These are phyloP conservation scores for Posidonia oceanica DNA, from an alignment of 116 monocot species.

Conservation along the genomic window DNA sequence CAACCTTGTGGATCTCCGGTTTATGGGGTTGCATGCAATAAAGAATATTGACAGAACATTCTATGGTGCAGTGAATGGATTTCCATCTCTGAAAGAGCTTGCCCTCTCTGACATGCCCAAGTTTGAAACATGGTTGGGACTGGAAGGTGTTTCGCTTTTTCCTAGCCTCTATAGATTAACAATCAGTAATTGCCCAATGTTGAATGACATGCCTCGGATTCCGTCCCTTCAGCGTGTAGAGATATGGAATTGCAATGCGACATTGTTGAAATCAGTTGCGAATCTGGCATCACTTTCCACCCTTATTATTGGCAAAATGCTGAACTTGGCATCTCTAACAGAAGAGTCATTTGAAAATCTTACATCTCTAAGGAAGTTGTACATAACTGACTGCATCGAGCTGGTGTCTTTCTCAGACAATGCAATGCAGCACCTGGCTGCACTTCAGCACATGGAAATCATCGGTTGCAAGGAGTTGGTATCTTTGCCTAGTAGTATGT, in stretches of 20 bases:
- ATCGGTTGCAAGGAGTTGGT: neutral
- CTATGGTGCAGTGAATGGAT: neutral
- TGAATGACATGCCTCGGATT: neutral
- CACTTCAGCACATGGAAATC: conserved; percentile 2
- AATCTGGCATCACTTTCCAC: neutral
- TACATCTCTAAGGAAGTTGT: neutral
- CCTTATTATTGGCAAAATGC: neutral
- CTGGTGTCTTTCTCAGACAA: neutral
- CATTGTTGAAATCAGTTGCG: neutral
- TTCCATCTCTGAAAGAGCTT: neutral
- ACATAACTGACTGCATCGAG: neutral
- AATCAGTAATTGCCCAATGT: neutral
- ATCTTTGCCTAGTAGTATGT: neutral
- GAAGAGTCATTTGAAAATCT: neutral
- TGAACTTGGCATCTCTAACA: neutral
- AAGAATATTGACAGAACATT: neutral
- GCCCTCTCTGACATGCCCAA: neutral
- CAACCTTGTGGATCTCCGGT: neutral
- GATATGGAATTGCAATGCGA: neutral
- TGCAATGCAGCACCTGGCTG: neutral
- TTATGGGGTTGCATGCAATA: neutral
- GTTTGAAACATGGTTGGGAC: neutral
- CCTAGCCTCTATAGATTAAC: neutral
- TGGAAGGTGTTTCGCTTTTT: neutral
- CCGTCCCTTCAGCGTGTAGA: neutral